Base-by-base conservation (phyloP, 169 alveolate genomes). In the Plasmodium malariae region DNA sequence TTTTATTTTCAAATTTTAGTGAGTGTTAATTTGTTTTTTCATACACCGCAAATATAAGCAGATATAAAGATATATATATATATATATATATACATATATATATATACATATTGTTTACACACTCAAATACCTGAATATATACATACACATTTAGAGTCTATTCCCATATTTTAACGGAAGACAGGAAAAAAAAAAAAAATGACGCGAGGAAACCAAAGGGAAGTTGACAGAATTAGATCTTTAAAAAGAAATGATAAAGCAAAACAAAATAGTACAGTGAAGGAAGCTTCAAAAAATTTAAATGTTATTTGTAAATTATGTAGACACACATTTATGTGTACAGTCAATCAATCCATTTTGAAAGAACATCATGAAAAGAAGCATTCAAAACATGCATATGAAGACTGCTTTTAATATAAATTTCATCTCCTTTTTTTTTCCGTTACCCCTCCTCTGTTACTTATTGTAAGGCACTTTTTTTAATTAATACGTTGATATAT, bases 121-220 rank as follows among this genome's bases (percentile, higher is more conserved):
- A n/a, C n/a, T n/a, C n/a, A n/a, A n/a, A n/a, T n/a, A n/a, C n/a
- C n/a, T n/a, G n/a, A n/a, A 21, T 48, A 48, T 48, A 48, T 48
- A 48, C 59, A 48, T 1, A 6, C 17, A 48, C 17, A 57, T 19
- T n/a, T n/a, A n/a, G n/a, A n/a, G n/a, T n/a, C n/a, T n/a, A n/a
- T n/a, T n/a, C n/a, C n/a, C n/a, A n/a, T n/a, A n/a, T n/a, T n/a
- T n/a, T n/a, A n/a, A n/a, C n/a, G n/a, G n/a, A n/a, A n/a, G n/a
- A n/a, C n/a, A n/a, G n/a, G n/a, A 21, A 21, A 67, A 51, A 26
- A 60, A 34, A 5, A 48, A 45, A 76, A 80, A 62, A 95, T 95
- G 97, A 91, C 97, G 2, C 87, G 97, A 28, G 97, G 97, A 19
- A 95, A 95, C 59, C 97, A 95, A 78, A 88, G 97, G 28, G 97